phyloP scores from a whole-genome alignment of 1,139 yeast genomes.

The Candida neerlandica region DNA sequence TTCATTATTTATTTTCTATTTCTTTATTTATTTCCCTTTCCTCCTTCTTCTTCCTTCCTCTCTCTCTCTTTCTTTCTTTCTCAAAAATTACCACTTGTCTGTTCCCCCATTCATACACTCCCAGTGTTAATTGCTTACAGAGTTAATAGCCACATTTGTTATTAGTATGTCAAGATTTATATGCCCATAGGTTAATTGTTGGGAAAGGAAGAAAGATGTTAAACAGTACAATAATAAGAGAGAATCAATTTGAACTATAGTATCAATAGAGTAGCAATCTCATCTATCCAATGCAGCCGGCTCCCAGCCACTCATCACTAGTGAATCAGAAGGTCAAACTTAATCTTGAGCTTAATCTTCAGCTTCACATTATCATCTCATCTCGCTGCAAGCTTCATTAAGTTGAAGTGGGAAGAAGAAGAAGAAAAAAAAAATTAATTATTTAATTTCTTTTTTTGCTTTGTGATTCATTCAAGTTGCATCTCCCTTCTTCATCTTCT shows the following conservation, averaged over 20 bases:
- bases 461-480: not conserved
- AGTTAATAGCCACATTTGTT: conserved; percentile 9
- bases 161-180: conserved; percentile 9
- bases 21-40: conserved; percentile 16
- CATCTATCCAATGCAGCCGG: no score
- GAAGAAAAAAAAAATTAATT: not conserved
- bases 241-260: no score
- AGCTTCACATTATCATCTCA: not conserved
- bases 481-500: not conserved
- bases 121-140: conserved; percentile 22
- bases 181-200: conserved; percentile 13
- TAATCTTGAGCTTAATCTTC: no score
- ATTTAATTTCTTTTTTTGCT: not conserved
- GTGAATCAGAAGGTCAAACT: no score
- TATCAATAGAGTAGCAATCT: no score
- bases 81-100: conserved; percentile 22
- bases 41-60: conserved; percentile 20
- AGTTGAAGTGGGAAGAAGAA: not conserved
- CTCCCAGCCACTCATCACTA: no score
- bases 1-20: conserved; percentile 13
- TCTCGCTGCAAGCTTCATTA: not conserved
- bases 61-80: conserved; percentile 21
- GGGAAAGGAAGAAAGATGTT: conserved; percentile 15
- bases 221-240: no score
- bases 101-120: conserved; percentile 19